Evolutionary conservation across 2,329 filamentous ascomycete genomes (phyloP), one percentile per base, ranked within the genome.

Genomic region (Ciborinia camelliae): DNA sequence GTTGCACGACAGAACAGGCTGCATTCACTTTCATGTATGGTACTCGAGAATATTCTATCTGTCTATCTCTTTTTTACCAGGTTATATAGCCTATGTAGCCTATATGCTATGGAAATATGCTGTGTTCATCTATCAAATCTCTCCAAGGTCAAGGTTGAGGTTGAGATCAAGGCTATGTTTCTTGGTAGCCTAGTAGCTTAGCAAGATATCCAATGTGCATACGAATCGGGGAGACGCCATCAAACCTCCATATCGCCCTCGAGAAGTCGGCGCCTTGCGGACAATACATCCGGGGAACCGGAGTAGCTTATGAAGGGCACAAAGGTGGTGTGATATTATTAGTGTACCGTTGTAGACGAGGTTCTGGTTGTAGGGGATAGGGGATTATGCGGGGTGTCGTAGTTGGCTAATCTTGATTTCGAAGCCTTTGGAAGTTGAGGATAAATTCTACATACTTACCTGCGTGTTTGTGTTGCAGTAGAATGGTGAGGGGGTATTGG

Each of bases 1-100:
- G 55, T 59, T 59, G 41, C 55, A 59, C 55, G 4, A 26, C 55
- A 59, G 55, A 2, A 26, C 55, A 59, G 55, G 7, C 41, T 47
- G 30, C 41, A 35, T 59, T 58, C 10, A 9, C 3, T 23, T 35
- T 32, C 28, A 58, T 58, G 54, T 43, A 35, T 58, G 54, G 28
- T 58, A 30, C 54, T 58, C 28, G 54, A 58, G 54, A 32, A 58
- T 32, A 45, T 58, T 58, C 54, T 45, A 18, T 32, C 20, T 43
- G 15, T 57, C 12, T 57, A 18, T 57, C 54, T 57, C 5, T 51
- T 15, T 43, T 30, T 18, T 4, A 3, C 20, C 20, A 35, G 51
- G 30, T 57, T 9, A 45, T 43, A 32, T 45, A 45, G 54, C 54
- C 26, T 45, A 45, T 57, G 20, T 30, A 45, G 20, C n/a, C 20